Base-by-base conservation (phyloP, 2,329 filamentous ascomycete genomes). In the Fusarium setosum region DNA sequence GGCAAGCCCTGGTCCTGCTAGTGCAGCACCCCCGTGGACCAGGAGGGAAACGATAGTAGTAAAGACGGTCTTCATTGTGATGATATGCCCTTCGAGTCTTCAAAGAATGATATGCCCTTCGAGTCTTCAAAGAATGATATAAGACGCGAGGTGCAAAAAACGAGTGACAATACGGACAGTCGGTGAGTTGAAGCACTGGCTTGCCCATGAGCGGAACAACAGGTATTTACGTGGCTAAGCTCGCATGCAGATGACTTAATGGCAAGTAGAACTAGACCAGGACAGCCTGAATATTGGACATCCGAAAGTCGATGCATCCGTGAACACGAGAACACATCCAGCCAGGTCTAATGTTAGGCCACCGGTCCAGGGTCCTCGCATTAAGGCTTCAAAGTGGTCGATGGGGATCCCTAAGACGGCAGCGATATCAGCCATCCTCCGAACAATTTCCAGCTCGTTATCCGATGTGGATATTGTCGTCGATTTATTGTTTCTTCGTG, bases 211-310 rank as follows among this genome's bases (percentile, higher is more conserved):
- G 63, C 51, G 63, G 63, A 61, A 41, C 45, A 29, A 52, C n/a
- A n/a, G 56, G 61, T 73, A 73, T 70, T 68, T 72, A 73, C 59
- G 56, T 65, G 21, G 51, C 24, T 50, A 53, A 52, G 50, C 57
- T 58, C 51, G 41, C 18, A 61, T 61, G 56, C 69, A 63, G 56
- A 40, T 49, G 17, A 8, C 38, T 32, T 48, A 48, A 37, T 45
- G 18, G 47, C 40, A 58, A 42, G 26, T 26, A 45, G 41, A 55
- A 21, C 34, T 26, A 56, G 45, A 29, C 35, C 24, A 29, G 23
- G 17, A n/a, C 24, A 52, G 37, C 20, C 48, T 42, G 40, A 31
- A 48, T 44, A 44, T 67, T 58, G 59, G 38, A 50, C 58, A 49
- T 40, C 47, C 51, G n/a, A 58, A 44, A 12, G 21, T 18, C 15